Percentiles rank a stretch among this genome's conserved stretches.
Conservation (phyloP, 441 rosid genomes). For the Erodium texanum region DNA sequence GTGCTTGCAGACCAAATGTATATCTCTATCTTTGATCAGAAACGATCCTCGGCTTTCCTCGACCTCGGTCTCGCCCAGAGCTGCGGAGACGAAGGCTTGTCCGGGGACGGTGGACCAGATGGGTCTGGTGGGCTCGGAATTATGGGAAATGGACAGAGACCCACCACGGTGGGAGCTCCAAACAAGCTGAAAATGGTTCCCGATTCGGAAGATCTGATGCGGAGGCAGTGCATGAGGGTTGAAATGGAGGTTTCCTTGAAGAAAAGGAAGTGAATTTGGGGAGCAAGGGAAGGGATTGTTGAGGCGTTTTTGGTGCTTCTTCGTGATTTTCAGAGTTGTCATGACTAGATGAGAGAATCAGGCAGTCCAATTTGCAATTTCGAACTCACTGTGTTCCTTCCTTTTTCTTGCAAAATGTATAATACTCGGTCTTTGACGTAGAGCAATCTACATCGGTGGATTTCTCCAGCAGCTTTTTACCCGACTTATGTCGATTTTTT, state of each 20-base stretch:
- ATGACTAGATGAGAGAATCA: too few relatives aligned
- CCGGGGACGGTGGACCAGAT: constrained; percentile 56
- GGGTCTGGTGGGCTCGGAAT: constrained; percentile 31
- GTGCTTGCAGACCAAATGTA: constrained; percentile 34
- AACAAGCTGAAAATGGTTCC: constrained; percentile 42
- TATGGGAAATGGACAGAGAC: constrained; percentile 35
- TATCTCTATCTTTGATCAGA: constrained; percentile 28
- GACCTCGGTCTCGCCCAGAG: constrained; percentile 45
- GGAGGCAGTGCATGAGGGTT: constrained; percentile 25
- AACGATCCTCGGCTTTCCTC: constrained; percentile 71
- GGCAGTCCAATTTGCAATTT: too few relatives aligned
- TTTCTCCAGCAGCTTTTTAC: too few relatives aligned
- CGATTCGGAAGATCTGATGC: constrained; percentile 29
- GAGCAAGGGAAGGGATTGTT: constrained; percentile 56
- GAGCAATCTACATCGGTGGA: too few relatives aligned
- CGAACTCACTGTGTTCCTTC: too few relatives aligned
- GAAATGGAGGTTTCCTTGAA: constrained; percentile 36
- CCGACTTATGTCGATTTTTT: too few relatives aligned
- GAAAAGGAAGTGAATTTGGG: constrained; percentile 35
- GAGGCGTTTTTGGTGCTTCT: constrained; percentile 47
- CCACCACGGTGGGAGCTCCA: constrained; percentile 44
- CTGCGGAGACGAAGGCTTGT: constrained; percentile 49
- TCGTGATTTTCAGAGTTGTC: constrained; percentile 38
- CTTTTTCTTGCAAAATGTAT: too few relatives aligned
- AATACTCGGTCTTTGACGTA: too few relatives aligned